Evolutionary conservation across 2,329 filamentous ascomycete species (phyloP).

Genomic region (Tolypocladium pustulatum): DNA sequence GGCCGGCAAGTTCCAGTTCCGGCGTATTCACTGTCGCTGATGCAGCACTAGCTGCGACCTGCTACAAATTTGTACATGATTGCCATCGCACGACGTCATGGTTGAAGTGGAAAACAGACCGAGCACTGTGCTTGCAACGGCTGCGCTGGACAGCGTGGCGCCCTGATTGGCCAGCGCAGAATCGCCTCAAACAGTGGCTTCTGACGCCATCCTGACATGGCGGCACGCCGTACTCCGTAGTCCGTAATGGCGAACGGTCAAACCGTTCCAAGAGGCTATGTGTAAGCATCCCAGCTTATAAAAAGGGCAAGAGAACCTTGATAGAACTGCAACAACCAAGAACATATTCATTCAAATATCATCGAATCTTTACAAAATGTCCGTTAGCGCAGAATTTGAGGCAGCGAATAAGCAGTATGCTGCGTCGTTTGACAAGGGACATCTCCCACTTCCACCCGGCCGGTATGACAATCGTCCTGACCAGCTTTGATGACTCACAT

Average conservation of each 20-base stretch:
- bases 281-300: neutral
- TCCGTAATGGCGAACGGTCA: neutral
- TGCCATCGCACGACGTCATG: neutral
- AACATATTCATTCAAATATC: neutral
- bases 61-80: neutral
- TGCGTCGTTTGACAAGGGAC: conserved; percentile 55
- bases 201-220: neutral
- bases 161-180: neutral
- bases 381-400: conserved; percentile 15
- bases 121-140: neutral
- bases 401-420: conserved; percentile 40
- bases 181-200: neutral
- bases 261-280: too few species aligned
- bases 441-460: conserved; percentile 53
- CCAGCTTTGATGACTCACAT: neutral
- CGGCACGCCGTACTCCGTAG: too few species aligned
- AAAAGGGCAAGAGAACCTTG: neutral
- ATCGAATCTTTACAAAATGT: conserved; percentile 1
- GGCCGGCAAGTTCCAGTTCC: neutral
- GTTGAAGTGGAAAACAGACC: neutral
- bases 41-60: neutral
- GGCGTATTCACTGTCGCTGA: neutral
- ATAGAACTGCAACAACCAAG: neutral
- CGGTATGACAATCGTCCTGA: conserved; percentile 25
- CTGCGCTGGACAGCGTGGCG: too few species aligned